phyloP scores from a whole-genome alignment of 352 stramenopile species.

The Pythium sukuiense region DNA sequence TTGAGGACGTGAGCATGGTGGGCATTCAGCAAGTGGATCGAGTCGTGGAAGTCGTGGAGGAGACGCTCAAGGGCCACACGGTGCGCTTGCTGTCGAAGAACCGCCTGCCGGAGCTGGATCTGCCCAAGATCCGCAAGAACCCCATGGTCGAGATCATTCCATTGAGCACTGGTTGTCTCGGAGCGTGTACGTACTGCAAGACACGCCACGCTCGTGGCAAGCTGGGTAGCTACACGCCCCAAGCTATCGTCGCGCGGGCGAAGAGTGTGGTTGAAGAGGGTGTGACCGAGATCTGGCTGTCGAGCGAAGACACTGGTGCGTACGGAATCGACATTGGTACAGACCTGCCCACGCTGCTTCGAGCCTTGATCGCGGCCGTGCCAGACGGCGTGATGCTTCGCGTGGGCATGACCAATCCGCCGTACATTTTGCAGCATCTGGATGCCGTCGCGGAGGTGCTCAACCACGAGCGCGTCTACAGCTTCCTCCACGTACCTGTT shows the following conservation, averaged over 20 bases:
- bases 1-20: conserved; percentile 87
- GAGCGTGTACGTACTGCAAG: conserved; percentile 94
- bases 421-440: conserved; percentile 90
- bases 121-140: conserved; percentile 93
- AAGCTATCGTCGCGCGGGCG: conserved; percentile 74
- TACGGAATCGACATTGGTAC: conserved; percentile 91
- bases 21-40: conserved; percentile 91
- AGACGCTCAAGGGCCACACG: conserved; percentile 90
- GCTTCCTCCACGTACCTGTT: conserved; percentile 92
- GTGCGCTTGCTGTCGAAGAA: conserved; percentile 85
- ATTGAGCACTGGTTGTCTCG: conserved; percentile 90
- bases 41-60: conserved; percentile 90
- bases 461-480: conserved; percentile 83
- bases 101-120: conserved; percentile 79
- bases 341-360: conserved; percentile 71
- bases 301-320: conserved; percentile 90
- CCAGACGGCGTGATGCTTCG: conserved; percentile 85
- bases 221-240: conserved; percentile 84
- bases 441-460: conserved; percentile 80
- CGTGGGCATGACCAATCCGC: conserved; percentile 93
- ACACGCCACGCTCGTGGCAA: conserved; percentile 90
- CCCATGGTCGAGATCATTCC: conserved; percentile 92
- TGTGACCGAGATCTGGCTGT: conserved; percentile 92
- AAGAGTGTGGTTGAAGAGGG: conserved; percentile 70
- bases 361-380: conserved; percentile 61